Percentiles rank a stretch among this genome's conserved stretches.
Conservation (phyloP, 2,329 filamentous ascomycete genomes). For the Coniochaeta sp. region DNA sequence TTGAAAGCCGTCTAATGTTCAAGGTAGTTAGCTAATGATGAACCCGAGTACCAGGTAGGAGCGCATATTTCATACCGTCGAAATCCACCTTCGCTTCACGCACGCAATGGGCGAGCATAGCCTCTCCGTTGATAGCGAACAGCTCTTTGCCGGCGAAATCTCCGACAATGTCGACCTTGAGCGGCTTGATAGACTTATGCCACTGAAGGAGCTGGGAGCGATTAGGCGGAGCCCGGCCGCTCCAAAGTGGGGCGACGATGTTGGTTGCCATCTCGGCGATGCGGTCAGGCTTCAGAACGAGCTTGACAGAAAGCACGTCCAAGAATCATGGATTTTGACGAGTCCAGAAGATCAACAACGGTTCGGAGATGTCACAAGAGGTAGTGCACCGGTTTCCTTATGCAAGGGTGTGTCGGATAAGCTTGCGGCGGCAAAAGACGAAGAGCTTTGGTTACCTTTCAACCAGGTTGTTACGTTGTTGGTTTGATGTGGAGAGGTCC, state of each 20-base stretch:
- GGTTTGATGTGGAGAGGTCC: neutral
- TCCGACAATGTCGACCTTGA: constrained; percentile 54
- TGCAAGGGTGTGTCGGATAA: neutral
- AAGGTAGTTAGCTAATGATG: neutral
- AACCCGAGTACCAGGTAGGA: neutral
- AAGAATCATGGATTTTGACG: neutral
- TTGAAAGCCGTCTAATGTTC: constrained; percentile 53
- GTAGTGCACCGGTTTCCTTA: neutral
- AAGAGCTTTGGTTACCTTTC: too few species aligned
- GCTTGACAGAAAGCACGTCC: neutral
- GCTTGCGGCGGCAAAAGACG: too few species aligned
- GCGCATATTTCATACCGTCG: constrained; percentile 26
- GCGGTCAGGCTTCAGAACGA: neutral
- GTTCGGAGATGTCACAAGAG: neutral
- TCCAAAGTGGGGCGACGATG: neutral
- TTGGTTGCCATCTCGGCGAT: neutral
- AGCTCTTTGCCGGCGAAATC: constrained; percentile 70
- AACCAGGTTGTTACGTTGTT: neutral
- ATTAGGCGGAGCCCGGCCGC: neutral
- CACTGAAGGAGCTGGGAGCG: constrained; percentile 2
- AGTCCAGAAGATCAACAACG: neutral
- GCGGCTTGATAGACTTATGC: constrained; percentile 14
- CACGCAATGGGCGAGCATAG: constrained; percentile 59
- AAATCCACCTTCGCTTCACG: constrained; percentile 58
- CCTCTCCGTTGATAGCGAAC: constrained; percentile 68